These are phyloP conservation scores for Endoconidiophora polonica DNA, from an alignment of 2,329 filamentous ascomycete genomes.

Conservation along the genomic window DNA sequence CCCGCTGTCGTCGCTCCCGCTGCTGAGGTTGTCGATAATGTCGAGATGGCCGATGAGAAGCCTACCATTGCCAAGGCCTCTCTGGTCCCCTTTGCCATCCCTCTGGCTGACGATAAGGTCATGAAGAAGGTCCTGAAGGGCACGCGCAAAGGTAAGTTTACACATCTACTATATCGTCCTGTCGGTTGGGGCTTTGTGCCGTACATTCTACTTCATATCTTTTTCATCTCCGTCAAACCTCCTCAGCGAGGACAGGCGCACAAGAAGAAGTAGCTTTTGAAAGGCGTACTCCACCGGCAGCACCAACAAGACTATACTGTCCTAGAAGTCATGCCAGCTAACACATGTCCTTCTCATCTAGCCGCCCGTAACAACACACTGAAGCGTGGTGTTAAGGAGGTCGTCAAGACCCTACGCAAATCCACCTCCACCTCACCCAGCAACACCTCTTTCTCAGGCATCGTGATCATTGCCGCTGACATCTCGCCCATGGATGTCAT, in stretches of 20 bases:
- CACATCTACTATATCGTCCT: background rate
- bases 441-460: slow-evolving; percentile 45
- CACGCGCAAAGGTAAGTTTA: slow-evolving; percentile 35
- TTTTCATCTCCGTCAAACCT: background rate
- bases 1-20: slow-evolving; percentile 24
- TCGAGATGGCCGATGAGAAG: slow-evolving; percentile 18
- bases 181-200: background rate
- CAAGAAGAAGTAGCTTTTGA: background rate
- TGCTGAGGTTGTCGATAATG: slow-evolving; percentile 25
- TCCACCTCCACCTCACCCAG: slow-evolving; percentile 54
- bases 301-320: background rate
- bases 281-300: background rate
- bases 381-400: slow-evolving; percentile 96
- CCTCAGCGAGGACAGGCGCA: background rate
- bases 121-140: slow-evolving; percentile 45
- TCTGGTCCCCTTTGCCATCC: slow-evolving; percentile 69
- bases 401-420: slow-evolving; percentile 96
- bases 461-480: slow-evolving; percentile 89
- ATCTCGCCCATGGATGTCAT: slow-evolving; percentile 99
- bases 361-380: slow-evolving; percentile 90
- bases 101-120: slow-evolving; percentile 63
- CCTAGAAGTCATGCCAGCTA: slow-evolving; percentile 11
- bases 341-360: slow-evolving; percentile 24
- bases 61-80: slow-evolving; percentile 33
- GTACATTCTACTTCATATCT: background rate